Conservation (phyloP, 495 filamentous ascomycete genomes). For the Podospora pseudoanserina region DNA sequence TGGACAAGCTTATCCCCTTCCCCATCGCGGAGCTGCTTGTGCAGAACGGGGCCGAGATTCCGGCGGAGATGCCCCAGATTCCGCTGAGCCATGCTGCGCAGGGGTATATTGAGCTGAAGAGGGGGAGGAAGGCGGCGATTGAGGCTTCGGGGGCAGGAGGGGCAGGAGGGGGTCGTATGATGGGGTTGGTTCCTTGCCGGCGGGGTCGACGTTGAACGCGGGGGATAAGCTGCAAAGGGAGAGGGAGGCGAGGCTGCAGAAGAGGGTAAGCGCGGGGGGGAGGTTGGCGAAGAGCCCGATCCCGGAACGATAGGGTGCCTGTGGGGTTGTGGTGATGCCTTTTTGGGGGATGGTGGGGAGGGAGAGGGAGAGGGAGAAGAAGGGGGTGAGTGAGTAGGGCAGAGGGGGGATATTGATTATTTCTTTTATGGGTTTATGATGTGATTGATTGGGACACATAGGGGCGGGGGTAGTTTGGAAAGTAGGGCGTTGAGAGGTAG, state of each 20-base stretch:
- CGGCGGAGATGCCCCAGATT: slow-evolving; percentile 46
- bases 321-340: slow-evolving; percentile 24
- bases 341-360: slow-evolving; percentile 10
- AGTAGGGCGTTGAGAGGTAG: not conserved
- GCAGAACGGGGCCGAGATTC: slow-evolving; percentile 91
- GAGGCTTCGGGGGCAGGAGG: slow-evolving; percentile 30
- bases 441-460: not conserved
- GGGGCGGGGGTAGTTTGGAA: not conserved
- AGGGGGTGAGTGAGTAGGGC: not conserved
- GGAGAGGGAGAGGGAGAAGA: not conserved
- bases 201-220: slow-evolving; percentile 22
- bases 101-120: slow-evolving; percentile 81
- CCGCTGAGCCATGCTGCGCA: slow-evolving; percentile 67
- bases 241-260: slow-evolving; percentile 54
- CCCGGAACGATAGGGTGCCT: slow-evolving; percentile 49
- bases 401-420: not conserved
- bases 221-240: slow-evolving; percentile 46
- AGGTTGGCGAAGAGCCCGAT: slow-evolving; percentile 56
- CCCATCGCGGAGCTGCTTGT: slow-evolving; percentile 88
- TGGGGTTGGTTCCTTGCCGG: slow-evolving; percentile 24
- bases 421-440: not conserved
- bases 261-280: slow-evolving; percentile 60
- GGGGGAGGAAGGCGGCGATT: slow-evolving; percentile 45
- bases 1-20: slow-evolving; percentile 54
- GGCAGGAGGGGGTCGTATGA: slow-evolving; percentile 23